phyloP scores from a whole-genome alignment of 306 rosid genomes.

The Acacia acuminata region DNA sequence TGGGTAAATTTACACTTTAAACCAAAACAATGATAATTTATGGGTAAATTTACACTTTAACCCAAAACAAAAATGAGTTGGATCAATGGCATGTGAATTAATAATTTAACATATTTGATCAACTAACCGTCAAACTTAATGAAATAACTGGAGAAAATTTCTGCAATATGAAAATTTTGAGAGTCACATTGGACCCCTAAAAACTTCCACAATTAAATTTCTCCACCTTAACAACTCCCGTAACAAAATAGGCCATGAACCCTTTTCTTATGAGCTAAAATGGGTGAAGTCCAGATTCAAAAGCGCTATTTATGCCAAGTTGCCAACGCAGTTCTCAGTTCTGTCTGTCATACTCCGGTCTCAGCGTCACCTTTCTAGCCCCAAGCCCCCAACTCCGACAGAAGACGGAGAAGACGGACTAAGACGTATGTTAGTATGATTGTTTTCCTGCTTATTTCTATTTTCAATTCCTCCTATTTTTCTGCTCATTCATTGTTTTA shows the following conservation, averaged over 20 bases:
- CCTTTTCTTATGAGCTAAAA: not conserved
- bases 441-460: not conserved
- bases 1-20: too few species aligned
- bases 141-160: rapidly evolving
- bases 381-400: not conserved
- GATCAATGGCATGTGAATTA: too few species aligned
- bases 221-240: too few species aligned
- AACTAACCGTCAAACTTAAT: too few species aligned
- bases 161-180: too few species aligned
- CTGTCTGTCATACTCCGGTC: not conserved
- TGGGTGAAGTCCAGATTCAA: not conserved
- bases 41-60: too few species aligned
- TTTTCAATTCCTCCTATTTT: not conserved
- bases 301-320: not conserved
- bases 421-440: not conserved
- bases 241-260: too few species aligned
- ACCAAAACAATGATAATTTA: too few species aligned
- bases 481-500: not conserved
- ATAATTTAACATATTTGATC: too few species aligned
- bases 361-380: conserved; percentile 8
- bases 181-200: too few species aligned
- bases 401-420: not conserved
- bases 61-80: too few species aligned
- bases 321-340: not conserved
- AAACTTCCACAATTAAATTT: too few species aligned